A percentile compares a stretch with the other conserved stretches of the same genome.
Conservation (phyloP, 495 filamentous ascomycete species). For the Delitschia confertaspora region DNA sequence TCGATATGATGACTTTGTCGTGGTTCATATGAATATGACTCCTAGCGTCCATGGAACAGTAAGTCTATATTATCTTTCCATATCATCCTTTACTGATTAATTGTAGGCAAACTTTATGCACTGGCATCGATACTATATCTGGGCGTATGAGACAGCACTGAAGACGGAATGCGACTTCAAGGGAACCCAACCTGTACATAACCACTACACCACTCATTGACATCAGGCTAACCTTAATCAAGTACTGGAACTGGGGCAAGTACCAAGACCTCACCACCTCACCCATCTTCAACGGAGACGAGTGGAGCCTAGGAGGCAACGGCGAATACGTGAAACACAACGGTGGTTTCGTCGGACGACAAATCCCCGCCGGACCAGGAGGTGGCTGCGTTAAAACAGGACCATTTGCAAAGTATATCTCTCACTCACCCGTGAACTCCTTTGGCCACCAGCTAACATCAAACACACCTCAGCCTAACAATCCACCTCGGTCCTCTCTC, state of each 20-base stretch:
- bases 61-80: too few relatives aligned
- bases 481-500: slow-evolving; percentile 16
- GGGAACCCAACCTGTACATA: slow-evolving; percentile 12
- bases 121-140: slow-evolving; percentile 27
- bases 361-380: slow-evolving; percentile 16
- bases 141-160: slow-evolving; percentile 26
- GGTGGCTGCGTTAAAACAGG: slow-evolving; percentile 23
- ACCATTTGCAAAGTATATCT: slow-evolving; percentile 19
- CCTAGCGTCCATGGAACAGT: slow-evolving; percentile 19
- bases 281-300: slow-evolving; percentile 24
- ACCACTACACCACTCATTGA: background rate
- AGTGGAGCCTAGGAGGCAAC: slow-evolving; percentile 21
- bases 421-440: background rate
- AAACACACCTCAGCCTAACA: slow-evolving; percentile 2
- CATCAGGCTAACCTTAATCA: background rate
- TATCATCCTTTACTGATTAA: too few relatives aligned
- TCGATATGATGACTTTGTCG: slow-evolving; percentile 25
- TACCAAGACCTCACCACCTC: slow-evolving; percentile 14
- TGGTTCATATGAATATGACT: slow-evolving; percentile 25
- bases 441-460: background rate
- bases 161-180: slow-evolving; percentile 23
- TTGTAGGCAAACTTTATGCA: slow-evolving; percentile 26
- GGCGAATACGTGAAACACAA: slow-evolving; percentile 16
- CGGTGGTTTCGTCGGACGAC: slow-evolving; percentile 3
- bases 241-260: slow-evolving; percentile 27